Percentiles rank a stretch among this genome's conserved stretches.
Evolutionary conservation across 305 asterid genomes (phyloP).

Genomic region (Fraxinus velutina): DNA sequence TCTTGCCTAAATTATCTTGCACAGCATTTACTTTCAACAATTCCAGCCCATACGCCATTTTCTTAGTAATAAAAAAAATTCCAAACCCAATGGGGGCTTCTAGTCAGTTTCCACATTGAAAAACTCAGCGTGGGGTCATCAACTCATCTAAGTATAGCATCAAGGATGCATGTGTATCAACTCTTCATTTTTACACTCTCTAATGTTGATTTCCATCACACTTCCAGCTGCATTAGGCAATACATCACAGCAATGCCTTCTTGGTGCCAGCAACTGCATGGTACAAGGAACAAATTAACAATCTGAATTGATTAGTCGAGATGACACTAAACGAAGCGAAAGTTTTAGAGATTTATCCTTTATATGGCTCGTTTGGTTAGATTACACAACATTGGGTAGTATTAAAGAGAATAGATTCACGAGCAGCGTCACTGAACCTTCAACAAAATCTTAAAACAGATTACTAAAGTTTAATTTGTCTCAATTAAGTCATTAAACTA

Average conservation of each 20-base stretch:
- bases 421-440: not conserved
- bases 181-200: conserved; percentile 73
- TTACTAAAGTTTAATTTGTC: not conserved
- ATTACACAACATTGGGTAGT: not conserved
- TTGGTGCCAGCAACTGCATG: conserved; percentile 54
- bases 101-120: not conserved
- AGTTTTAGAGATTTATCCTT: not conserved
- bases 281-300: not conserved
- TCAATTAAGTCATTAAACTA: not conserved
- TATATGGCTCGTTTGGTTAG: not conserved
- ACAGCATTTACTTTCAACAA: not conserved
- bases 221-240: conserved; percentile 40
- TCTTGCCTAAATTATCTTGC: not conserved
- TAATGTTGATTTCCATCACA: conserved; percentile 52
- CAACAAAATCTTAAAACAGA: not conserved
- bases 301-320: not conserved
- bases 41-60: not conserved
- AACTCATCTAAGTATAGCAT: not conserved
- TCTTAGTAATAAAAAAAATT: not conserved
- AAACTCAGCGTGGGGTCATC: not conserved
- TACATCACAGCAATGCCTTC: conserved; percentile 84
- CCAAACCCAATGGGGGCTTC: not conserved
- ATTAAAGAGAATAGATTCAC: not conserved
- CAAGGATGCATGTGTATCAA: conserved; percentile 44
- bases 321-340: not conserved